These are phyloP conservation scores for Hypoxylon rubiginosum DNA, from an alignment of 2,329 filamentous ascomycete species.

Conservation along the genomic window DNA sequence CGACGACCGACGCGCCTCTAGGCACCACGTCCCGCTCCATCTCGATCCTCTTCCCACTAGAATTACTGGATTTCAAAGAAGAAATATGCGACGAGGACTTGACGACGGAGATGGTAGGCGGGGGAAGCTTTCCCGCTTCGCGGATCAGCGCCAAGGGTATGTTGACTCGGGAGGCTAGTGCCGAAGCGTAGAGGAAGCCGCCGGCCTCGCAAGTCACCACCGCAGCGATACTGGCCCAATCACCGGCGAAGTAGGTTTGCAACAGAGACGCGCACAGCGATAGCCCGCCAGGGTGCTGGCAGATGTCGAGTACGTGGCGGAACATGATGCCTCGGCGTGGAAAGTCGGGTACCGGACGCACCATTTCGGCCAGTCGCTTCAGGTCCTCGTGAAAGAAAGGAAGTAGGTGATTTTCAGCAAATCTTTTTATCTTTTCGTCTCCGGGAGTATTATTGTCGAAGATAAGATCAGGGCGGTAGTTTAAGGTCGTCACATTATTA, in stretches of 20 bases:
- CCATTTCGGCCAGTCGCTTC: conserved; percentile 63
- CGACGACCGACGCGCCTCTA: conserved; percentile 60
- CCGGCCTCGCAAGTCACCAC: conserved; percentile 70
- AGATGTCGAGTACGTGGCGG: conserved; percentile 69
- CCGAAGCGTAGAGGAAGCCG: conserved; percentile 67
- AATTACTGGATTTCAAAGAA: conserved; percentile 49
- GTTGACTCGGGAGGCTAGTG: conserved; percentile 59
- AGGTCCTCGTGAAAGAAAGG: conserved; percentile 63
- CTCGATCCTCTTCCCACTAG: conserved; percentile 59
- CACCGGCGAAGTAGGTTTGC: conserved; percentile 58
- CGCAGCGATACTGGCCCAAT: conserved; percentile 61
- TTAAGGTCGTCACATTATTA: conserved; percentile 41
- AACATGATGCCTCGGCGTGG: conserved; percentile 66
- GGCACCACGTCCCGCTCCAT: conserved; percentile 61
- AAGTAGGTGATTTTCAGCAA: conserved; percentile 59
- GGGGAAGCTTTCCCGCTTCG: conserved; percentile 70
- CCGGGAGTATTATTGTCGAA: conserved; percentile 67
- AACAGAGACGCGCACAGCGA: conserved; percentile 65
- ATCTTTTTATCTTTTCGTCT: conserved; percentile 53
- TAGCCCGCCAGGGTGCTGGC: conserved; percentile 65
- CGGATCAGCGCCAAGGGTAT: conserved; percentile 66
- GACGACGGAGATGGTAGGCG: conserved; percentile 63
- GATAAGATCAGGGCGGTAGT: conserved; percentile 58
- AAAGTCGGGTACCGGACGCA: conserved; percentile 62
- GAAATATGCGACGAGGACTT: conserved; percentile 69